A percentile compares a stretch with the other conserved stretches of the same genome.
Evolutionary conservation across 768 basidiomycete species (phyloP).

Genomic region (Leccinum longicurvipes): DNA sequence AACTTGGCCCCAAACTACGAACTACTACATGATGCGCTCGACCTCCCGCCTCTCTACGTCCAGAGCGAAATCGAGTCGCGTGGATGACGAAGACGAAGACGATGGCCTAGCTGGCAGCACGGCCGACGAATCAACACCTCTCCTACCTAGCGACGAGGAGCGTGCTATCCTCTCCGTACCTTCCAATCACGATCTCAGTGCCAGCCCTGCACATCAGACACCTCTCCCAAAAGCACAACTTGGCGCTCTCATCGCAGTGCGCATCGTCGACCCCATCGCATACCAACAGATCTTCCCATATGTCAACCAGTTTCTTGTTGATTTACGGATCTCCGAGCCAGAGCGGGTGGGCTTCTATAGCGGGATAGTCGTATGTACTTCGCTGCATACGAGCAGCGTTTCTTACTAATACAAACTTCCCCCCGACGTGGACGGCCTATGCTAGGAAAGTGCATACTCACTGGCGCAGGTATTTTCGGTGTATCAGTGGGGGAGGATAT

Average conservation of each 20-base stretch:
- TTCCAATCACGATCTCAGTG: not conserved
- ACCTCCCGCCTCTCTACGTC: not conserved
- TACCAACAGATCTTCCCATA: conserved; percentile 65
- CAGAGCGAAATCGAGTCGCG: not conserved
- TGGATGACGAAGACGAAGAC: not conserved
- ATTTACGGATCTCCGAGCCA: conserved; percentile 49
- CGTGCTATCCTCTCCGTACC: not conserved
- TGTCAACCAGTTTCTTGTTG: conserved; percentile 60
- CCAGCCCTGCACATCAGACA: not conserved
- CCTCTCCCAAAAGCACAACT: conserved; percentile 47
- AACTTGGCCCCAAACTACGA: not conserved
- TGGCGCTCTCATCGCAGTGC: conserved; percentile 36
- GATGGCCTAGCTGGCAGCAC: not conserved
- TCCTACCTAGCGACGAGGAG: conserved; percentile 11
- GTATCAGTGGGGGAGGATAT: conserved; percentile 59
- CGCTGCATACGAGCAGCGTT: not conserved
- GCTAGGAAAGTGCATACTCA: conserved; percentile 65
- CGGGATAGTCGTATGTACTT: conserved; percentile 49
- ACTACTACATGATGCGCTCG: not conserved
- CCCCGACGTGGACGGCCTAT: not conserved
- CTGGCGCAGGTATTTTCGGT: conserved; percentile 57
- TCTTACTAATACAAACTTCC: not conserved
- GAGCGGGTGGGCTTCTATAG: conserved; percentile 64
- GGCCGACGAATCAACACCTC: conserved; percentile 13
- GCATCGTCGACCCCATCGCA: conserved; percentile 57